Evolutionary conservation across 31 red algal genomes (phyloP), one percentile per base, ranked within the genome.

Genomic region (Odonthalia washingtoniensis): DNA sequence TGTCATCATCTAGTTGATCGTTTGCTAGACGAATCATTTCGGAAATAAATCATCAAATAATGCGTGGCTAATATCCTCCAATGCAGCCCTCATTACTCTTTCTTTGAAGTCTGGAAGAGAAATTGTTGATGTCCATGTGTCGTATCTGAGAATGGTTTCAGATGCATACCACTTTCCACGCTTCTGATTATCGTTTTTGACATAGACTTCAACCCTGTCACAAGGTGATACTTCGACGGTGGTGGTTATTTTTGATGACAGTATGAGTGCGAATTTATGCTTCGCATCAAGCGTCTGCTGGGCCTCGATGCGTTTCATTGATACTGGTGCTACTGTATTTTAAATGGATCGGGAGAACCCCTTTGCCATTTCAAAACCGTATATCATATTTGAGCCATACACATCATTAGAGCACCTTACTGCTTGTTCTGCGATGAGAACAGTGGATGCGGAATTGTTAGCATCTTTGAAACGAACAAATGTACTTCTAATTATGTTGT

Each of bases 121-220:
- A 9, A 72, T 26, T 17, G 67, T 17, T 72, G 30, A 9, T 17
- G 9, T 34, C 9, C 26, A 6, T 72, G 9, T 6, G 26, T 30
- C 67, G 34, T 17, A 18, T 18, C 9, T 26, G 14, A 37, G 34
- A 6, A 72, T 37, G 9, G 26, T 28, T 34, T 26, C 14, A 72
- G 67, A 26, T 34, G 67, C 9, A 34, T 6, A 18, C 67, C 67
- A 72, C 9, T 72, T 72, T 37, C 34, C 67, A 6, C 67, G 26
- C 26, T 72, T 72, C 26, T 72, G 14, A 72, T 72, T 72, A 18
- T 9, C 9, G 34, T 28, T 72, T 72, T 72, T 72, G 27, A 30
- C 27, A 26, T 17, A 72, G 34, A 72, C 67, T 26, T 72, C 67
- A 30, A 72, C 67, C 67, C 9, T 14, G 21, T 57, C 49, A 57